A percentile compares a stretch with the other conserved stretches of the same genome.
phyloP scores from a whole-genome alignment of 768 basidiomycete genomes.

The Boletus subparvulus region DNA sequence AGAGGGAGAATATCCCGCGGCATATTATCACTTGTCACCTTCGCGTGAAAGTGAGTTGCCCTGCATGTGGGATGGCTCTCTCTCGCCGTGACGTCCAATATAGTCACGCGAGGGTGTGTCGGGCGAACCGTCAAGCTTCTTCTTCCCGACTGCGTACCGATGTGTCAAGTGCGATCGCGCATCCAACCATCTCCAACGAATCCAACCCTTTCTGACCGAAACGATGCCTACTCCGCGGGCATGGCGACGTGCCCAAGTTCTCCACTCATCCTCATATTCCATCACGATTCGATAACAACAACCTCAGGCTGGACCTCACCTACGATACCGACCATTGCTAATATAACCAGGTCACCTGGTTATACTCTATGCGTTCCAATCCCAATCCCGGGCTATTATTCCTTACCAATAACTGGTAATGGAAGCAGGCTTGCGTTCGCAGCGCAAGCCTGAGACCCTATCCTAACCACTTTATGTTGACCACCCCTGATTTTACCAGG shows the following conservation, averaged over 20 bases:
- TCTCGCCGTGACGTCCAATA: conserved; percentile 21
- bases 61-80: conserved; percentile 10
- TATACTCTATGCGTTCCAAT: neutral
- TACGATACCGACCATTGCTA: neutral
- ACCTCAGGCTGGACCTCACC: neutral
- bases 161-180: neutral
- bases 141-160: neutral
- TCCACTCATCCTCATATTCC: neutral
- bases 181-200: neutral
- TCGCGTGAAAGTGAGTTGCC: conserved; percentile 11
- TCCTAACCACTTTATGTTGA: neutral
- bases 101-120: conserved; percentile 16
- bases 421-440: neutral
- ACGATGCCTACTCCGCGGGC: neutral
- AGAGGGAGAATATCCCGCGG: conserved; percentile 16
- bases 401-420: neutral
- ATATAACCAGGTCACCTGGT: neutral
- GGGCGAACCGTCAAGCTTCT: neutral
- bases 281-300: too few species aligned
- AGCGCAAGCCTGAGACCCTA: neutral
- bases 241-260: neutral
- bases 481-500: neutral
- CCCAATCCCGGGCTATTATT: neutral
- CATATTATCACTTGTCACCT: conserved; percentile 21
- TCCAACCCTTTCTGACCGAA: neutral